Conservation (phyloP, 129 eudicot genomes). For the Arctium minus region DNA sequence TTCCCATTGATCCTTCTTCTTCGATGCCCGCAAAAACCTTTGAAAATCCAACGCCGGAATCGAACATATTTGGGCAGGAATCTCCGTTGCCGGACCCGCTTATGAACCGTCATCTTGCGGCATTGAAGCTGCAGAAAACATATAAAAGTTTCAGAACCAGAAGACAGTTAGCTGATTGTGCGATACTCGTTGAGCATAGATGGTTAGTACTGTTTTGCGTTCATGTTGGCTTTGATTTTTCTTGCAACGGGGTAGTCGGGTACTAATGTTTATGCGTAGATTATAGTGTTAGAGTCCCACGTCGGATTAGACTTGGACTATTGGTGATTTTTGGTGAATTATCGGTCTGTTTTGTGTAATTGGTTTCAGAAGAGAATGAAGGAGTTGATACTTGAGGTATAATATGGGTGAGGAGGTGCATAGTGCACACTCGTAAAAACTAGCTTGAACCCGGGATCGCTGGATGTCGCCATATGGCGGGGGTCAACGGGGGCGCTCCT, state of each 20-base stretch:
- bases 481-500: too few relatives aligned
- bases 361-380: neutral
- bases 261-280: neutral
- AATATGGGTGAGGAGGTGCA: too few relatives aligned
- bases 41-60: conserved; percentile 13
- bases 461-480: too few relatives aligned
- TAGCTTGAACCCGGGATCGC: too few relatives aligned
- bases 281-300: neutral
- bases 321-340: neutral
- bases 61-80: conserved; percentile 14
- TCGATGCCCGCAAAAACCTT: neutral
- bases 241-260: neutral
- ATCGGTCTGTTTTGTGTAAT: neutral
- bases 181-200: conserved; percentile 76
- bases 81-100: conserved; percentile 22
- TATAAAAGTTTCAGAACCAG: conserved; percentile 83
- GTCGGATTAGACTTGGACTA: neutral
- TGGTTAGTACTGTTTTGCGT: conserved; percentile 40
- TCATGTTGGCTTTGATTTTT: neutral
- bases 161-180: conserved; percentile 86
- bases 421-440: too few relatives aligned
- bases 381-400: too few relatives aligned
- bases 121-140: conserved; percentile 72
- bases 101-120: conserved; percentile 46
- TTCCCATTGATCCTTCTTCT: conserved; percentile 26